Conservation (phyloP, 176 grass and related monocot genomes). For the Zizania latifolia region DNA sequence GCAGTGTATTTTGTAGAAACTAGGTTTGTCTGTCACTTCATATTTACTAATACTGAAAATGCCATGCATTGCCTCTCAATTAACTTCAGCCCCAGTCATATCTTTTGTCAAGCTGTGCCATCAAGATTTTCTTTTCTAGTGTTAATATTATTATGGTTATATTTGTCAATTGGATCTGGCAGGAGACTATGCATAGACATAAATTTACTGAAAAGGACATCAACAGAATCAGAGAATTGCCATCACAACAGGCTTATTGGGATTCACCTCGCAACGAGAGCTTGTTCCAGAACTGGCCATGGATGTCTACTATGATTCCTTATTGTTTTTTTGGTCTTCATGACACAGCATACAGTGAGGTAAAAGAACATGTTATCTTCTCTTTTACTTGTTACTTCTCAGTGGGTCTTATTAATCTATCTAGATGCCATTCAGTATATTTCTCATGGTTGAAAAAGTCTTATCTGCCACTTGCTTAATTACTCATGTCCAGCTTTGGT, state of each 20-base stretch:
- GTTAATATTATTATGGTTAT: neutral
- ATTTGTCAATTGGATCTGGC: constrained; percentile 1
- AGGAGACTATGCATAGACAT: constrained; percentile 85
- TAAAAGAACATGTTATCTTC: neutral
- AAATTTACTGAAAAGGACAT: constrained; percentile 12
- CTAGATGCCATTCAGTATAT: neutral
- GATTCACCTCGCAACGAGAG: constrained; percentile 29
- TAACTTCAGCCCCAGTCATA: neutral
- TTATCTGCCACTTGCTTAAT: neutral
- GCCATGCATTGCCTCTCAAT: neutral
- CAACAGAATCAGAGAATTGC: constrained; percentile 14
- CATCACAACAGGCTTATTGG: constrained; percentile 9
- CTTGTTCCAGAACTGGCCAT: constrained; percentile 64
- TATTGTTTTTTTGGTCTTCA: constrained; percentile 69
- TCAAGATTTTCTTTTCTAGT: neutral
- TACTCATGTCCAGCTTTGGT: neutral
- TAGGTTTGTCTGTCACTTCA: neutral
- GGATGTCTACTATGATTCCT: constrained; percentile 59
- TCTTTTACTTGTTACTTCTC: neutral
- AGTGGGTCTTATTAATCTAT: too few relatives aligned
- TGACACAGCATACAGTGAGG: constrained; percentile 80
- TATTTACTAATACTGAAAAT: neutral
- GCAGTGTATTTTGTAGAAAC: neutral
- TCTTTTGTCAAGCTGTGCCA: neutral
- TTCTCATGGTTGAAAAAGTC: neutral